Base-by-base conservation (phyloP, 495 filamentous ascomycete genomes). In the Sphaerosporella brunnea region DNA sequence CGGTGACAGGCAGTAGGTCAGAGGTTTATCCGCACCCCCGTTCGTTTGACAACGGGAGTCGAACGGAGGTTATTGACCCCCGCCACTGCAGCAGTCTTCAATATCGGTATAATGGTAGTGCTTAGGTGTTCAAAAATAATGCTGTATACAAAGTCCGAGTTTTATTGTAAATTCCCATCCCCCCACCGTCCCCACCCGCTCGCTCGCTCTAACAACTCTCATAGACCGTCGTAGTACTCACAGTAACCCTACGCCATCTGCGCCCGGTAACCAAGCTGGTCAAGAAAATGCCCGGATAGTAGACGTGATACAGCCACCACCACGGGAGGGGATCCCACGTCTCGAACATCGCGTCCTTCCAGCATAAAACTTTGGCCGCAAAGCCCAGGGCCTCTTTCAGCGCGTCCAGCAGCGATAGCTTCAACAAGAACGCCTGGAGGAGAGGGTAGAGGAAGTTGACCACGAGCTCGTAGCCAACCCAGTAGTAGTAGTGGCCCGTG, bases 301-400 rank as follows among this genome's bases (percentile, higher is more conserved):
- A 80, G 1, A 73, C 64, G 47, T 75, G 72, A 58, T 77, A 78
- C 2, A 76, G 58, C 61, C 67, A 66, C 63, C 69, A 72, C 36
- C 63, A 67, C 0, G 76, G 76, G 51, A 70, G 39, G 10, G 77
- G 77, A 62, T 79, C 77, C 73, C 73, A 77, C 18, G 63, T 21
- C 54, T 71, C 69, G 50, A 65, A 79, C 2, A 65, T 72, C 3
- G 73, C 77, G 23, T 80, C 77, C 47, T 69, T 72, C 75, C 76
- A 79, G 1, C 62, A 3, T 3, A 65, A 38, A n/a, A 58, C 58
- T 11, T 49, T 41, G 2, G 60, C 11, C 10, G 47, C 38, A 1
- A 54, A 43, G 20, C 40, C 24, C 24, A 26, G 11, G 13, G 26
- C 23, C 19, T 9, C 7, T 43, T 26, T 43, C 21, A 26, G 8